Conservation (phyloP, 352 stramenopile genomes). For the Globisporangium heterothallicum region DNA sequence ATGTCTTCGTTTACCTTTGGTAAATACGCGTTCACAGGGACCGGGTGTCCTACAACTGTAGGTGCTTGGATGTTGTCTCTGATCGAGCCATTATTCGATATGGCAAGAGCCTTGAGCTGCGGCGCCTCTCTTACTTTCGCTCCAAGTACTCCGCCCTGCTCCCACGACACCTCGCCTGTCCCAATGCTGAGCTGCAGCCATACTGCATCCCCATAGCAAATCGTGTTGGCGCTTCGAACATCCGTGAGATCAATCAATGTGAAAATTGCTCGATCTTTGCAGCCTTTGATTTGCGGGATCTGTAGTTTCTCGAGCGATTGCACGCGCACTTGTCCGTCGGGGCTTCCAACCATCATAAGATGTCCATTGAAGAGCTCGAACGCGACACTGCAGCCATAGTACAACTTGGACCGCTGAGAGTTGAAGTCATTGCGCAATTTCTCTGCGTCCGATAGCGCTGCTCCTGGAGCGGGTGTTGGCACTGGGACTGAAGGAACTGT, state of each 20-base stretch:
- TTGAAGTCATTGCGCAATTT: slow-evolving; percentile 73
- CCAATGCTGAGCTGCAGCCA: slow-evolving; percentile 73
- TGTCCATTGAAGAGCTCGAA: slow-evolving; percentile 73
- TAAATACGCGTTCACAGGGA: slow-evolving; percentile 60
- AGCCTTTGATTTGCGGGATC: slow-evolving; percentile 35
- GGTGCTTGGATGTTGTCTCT: slow-evolving; percentile 42
- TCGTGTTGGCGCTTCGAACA: slow-evolving; percentile 52
- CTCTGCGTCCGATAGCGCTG: slow-evolving; percentile 39
- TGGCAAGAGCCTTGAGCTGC: slow-evolving; percentile 55
- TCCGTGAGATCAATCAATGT: slow-evolving; percentile 65
- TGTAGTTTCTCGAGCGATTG: slow-evolving; percentile 60
- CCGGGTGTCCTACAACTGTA: slow-evolving; percentile 43
- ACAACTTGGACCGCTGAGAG: slow-evolving; percentile 50
- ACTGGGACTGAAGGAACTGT: not conserved
- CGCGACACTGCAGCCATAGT: slow-evolving; percentile 63
- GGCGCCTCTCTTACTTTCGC: slow-evolving; percentile 70
- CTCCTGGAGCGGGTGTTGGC: not conserved
- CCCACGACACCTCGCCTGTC: slow-evolving; percentile 58
- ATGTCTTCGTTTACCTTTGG: slow-evolving; percentile 39
- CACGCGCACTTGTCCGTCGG: slow-evolving; percentile 55
- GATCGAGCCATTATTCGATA: slow-evolving; percentile 42
- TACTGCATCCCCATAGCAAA: slow-evolving; percentile 71
- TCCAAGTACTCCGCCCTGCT: slow-evolving; percentile 66
- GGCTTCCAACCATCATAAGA: slow-evolving; percentile 61
- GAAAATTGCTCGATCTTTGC: slow-evolving; percentile 59